Evolutionary conservation across 2,329 filamentous ascomycete species (phyloP).

Genomic region (Colletotrichum sp.): DNA sequence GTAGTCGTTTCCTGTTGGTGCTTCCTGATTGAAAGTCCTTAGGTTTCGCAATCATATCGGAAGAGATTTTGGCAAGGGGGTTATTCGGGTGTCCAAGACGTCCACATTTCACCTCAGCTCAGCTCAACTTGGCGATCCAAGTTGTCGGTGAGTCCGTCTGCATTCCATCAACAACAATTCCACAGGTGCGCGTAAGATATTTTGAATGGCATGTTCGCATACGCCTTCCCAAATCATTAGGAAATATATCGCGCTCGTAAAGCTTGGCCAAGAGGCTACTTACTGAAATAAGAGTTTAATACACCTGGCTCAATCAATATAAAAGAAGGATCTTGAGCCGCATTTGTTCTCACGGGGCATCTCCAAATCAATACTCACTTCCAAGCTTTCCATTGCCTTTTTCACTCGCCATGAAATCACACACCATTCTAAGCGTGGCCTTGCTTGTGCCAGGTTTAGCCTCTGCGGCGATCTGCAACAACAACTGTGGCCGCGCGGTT

Average conservation of each 20-base stretch:
- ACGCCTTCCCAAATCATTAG: background rate
- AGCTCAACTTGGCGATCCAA: background rate
- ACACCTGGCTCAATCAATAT: background rate
- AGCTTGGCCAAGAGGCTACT: background rate
- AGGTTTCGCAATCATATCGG: background rate
- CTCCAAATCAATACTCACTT: background rate
- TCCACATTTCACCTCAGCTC: background rate
- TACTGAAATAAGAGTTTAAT: background rate
- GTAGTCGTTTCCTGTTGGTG: background rate
- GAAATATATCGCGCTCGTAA: background rate
- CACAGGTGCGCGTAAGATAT: background rate
- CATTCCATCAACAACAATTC: background rate
- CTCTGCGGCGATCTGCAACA: slow-evolving; percentile 8
- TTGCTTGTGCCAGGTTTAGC: background rate
- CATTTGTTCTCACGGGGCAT: background rate
- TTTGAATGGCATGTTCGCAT: background rate
- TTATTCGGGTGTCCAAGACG: background rate
- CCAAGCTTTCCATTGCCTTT: background rate
- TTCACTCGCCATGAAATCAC: background rate
- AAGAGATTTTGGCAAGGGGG: background rate
- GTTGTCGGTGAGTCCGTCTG: background rate
- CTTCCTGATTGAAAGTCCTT: background rate
- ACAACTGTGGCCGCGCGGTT: slow-evolving; percentile 18
- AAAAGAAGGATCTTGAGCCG: background rate
- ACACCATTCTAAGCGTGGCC: background rate